Evolutionary conservation across 2,329 filamentous ascomycete species (phyloP).

Genomic region (Microsporum canis): DNA sequence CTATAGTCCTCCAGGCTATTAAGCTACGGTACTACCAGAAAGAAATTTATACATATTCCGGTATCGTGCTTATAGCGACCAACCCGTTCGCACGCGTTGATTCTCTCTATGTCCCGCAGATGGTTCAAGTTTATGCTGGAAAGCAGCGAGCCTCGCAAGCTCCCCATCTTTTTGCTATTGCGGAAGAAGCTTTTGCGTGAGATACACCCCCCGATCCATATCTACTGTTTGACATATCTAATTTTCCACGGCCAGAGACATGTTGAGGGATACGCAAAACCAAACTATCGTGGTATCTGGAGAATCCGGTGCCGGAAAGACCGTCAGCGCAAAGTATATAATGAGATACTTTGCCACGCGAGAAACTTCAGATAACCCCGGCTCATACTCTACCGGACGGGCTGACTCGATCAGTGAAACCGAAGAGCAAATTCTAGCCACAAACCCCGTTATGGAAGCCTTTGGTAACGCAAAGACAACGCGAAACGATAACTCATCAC

Average conservation of each 20-base stretch:
- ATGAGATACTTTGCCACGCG: slow-evolving; percentile 99
- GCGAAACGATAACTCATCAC: slow-evolving; percentile 95
- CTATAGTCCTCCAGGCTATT: slow-evolving; percentile 85
- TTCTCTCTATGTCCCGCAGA: slow-evolving; percentile 94
- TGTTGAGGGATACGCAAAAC: slow-evolving; percentile 90
- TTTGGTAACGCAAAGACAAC: slow-evolving; percentile 99
- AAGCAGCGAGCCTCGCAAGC: slow-evolving; percentile 94
- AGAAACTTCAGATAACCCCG: slow-evolving; percentile 81
- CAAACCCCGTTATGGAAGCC: slow-evolving; percentile 99
- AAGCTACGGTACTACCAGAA: slow-evolving; percentile 94
- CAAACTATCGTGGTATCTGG: slow-evolving; percentile 99
- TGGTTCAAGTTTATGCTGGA: slow-evolving; percentile 99
- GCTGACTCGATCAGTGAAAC: slow-evolving; percentile 86
- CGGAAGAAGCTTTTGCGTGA: slow-evolving; percentile 95
- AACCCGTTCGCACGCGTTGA: slow-evolving; percentile 97
- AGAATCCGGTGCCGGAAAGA: slow-evolving; percentile 97
- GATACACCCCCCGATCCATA: slow-evolving; percentile 18
- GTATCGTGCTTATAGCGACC: slow-evolving; percentile 95
- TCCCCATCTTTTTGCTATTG: slow-evolving; percentile 95
- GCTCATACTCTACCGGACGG: slow-evolving; percentile 62
- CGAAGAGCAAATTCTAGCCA: slow-evolving; percentile 94
- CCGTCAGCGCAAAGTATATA: slow-evolving; percentile 98
- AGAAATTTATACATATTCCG: slow-evolving; percentile 99
- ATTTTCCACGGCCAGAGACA: slow-evolving; percentile 52
- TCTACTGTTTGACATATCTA: not conserved